phyloP scores from a whole-genome alignment of 2,329 filamentous ascomycete genomes.

The Trichothecium sympodiale region DNA sequence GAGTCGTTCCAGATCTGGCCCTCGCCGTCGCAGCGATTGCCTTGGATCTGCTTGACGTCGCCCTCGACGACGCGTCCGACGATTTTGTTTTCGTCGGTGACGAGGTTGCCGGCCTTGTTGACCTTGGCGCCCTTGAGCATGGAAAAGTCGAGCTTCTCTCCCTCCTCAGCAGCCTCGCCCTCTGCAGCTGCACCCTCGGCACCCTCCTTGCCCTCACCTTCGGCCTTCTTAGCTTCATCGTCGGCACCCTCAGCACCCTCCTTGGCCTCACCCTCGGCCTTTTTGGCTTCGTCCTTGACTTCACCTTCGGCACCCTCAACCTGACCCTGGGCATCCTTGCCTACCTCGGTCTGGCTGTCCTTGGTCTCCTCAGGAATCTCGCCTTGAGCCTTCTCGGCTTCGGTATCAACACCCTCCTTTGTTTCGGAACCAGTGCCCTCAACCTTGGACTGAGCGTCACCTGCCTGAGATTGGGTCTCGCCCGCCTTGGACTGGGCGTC shows the following conservation, averaged over 20 bases:
- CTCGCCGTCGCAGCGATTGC: constrained; percentile 52
- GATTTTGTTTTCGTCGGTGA: constrained; percentile 39
- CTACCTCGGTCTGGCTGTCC: too few species aligned
- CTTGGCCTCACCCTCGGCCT: constrained; percentile 4
- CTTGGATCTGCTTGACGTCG: constrained; percentile 50
- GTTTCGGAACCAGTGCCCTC: background rate
- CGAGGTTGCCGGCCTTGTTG: constrained; percentile 48
- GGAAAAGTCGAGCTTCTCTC: constrained; percentile 29
- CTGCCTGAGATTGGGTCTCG: background rate
- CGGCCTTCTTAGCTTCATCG: constrained; percentile 5
- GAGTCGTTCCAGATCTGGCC: constrained; percentile 62
- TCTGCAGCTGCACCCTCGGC: background rate
- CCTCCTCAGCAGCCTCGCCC: constrained; percentile 7
- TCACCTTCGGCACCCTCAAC: constrained; percentile 8
- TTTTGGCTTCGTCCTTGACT: constrained; percentile 4
- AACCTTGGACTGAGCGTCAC: background rate
- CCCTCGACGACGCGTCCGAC: constrained; percentile 55
- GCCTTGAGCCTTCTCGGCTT: constrained; percentile 8
- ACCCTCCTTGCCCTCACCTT: constrained; percentile 1
- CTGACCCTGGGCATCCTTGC: constrained; percentile 1
- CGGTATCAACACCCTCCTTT: constrained; percentile 1
- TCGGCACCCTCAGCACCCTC: constrained; percentile 6
- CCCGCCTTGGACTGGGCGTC: too few species aligned
- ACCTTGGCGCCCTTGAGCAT: constrained; percentile 42
- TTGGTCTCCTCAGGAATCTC: constrained; percentile 4